Evolutionary conservation across 2,329 filamentous ascomycete genomes (phyloP).

Genomic region (Exophiala alcalophila): DNA sequence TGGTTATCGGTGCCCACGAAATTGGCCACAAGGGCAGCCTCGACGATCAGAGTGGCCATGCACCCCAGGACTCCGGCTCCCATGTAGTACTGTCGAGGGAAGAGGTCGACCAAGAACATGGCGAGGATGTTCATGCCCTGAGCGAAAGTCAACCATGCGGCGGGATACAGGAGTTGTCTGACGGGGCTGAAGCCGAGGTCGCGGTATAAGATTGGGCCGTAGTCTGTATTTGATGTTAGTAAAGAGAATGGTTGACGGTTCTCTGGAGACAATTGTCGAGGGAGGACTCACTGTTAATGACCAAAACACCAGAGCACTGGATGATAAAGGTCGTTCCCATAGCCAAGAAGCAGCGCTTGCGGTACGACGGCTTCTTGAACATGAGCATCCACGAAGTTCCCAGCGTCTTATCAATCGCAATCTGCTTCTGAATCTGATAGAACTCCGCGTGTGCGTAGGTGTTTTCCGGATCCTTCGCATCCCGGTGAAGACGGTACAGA

Average conservation of each 20-base stretch:
- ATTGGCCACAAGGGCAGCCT: constrained; percentile 22
- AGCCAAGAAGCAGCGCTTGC: constrained; percentile 19
- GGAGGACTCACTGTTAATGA: constrained; percentile 39
- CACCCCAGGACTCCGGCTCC: constrained; percentile 27
- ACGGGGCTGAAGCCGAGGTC: constrained; percentile 18
- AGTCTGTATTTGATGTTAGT: constrained; percentile 12
- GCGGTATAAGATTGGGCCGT: constrained; percentile 16
- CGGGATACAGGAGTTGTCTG: constrained; percentile 15
- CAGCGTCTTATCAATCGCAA: constrained; percentile 18
- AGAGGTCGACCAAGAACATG: constrained; percentile 8
- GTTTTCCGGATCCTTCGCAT: constrained; percentile 7
- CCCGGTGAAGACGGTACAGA: constrained; percentile 17
- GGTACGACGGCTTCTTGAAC: constrained; percentile 19
- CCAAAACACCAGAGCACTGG: constrained; percentile 35
- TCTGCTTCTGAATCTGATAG: constrained; percentile 25
- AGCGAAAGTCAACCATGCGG: constrained; percentile 15
- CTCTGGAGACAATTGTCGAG: constrained; percentile 2
- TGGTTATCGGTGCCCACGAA: constrained; percentile 27
- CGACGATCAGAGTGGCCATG: constrained; percentile 10
- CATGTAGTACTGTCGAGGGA: constrained; percentile 11
- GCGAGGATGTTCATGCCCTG: constrained; percentile 9
- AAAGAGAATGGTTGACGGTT: background rate
- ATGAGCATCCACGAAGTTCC: constrained; percentile 17
- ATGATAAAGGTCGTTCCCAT: constrained; percentile 17
- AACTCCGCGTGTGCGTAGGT: constrained; percentile 16